These are phyloP conservation scores for Cucurbita ficifolia DNA, from an alignment of 306 rosid species.

Conservation along the genomic window DNA sequence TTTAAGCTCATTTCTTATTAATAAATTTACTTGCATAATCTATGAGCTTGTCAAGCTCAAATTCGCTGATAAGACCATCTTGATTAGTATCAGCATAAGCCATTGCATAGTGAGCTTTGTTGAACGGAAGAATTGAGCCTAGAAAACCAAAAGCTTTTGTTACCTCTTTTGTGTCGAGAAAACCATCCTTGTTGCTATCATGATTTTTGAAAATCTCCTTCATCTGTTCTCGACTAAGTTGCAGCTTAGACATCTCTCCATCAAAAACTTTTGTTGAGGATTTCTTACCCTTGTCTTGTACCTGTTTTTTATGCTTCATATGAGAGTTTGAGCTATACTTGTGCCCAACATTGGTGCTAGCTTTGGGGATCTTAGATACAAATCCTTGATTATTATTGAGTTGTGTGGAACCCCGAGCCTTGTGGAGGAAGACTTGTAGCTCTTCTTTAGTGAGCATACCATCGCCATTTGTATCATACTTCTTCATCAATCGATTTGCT, in stretches of 20 bases:
- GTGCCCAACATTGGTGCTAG: background rate
- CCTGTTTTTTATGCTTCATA: background rate
- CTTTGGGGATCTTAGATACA: background rate
- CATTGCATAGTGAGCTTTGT: background rate
- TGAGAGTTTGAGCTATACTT: background rate
- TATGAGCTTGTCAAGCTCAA: background rate
- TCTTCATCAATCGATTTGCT: background rate
- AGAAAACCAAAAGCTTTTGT: background rate
- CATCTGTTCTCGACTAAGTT: background rate
- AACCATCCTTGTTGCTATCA: background rate
- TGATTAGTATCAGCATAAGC: background rate
- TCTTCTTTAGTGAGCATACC: slow-evolving; percentile 4
- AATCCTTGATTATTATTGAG: background rate
- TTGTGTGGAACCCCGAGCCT: background rate
- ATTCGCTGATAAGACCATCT: background rate
- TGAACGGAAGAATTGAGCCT: background rate
- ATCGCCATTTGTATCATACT: background rate
- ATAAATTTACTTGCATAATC: background rate
- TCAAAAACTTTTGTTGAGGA: background rate
- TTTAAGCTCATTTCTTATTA: background rate
- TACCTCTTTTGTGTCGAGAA: background rate
- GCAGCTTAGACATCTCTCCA: background rate
- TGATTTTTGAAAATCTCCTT: background rate
- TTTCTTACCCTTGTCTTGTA: background rate
- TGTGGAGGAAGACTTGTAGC: background rate